These are phyloP conservation scores for Volutella citrinella DNA, from an alignment of 2,329 filamentous ascomycete genomes.

Conservation along the genomic window DNA sequence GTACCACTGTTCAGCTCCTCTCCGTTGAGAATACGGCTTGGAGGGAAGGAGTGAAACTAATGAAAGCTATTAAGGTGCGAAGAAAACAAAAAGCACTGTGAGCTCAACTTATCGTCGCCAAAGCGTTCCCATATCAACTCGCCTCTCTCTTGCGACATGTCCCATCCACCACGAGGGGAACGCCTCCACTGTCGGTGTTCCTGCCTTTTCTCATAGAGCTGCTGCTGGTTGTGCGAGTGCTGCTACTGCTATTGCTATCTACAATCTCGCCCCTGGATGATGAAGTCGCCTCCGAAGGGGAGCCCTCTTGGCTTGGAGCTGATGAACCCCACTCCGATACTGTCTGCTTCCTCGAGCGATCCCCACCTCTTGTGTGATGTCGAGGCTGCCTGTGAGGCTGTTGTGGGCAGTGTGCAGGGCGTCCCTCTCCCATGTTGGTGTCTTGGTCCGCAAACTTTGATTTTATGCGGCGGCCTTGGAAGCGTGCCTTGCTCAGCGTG, in stretches of 20 bases:
- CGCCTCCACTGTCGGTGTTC: slow-evolving; percentile 8
- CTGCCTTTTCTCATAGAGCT: slow-evolving; percentile 10
- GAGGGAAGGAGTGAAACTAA: no score
- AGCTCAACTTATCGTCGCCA: background rate
- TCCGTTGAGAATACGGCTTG: no score
- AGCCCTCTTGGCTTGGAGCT: slow-evolving; percentile 8
- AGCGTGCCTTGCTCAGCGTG: slow-evolving; percentile 24
- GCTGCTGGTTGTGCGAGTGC: no score
- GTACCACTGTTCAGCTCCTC: no score
- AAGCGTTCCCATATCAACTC: slow-evolving; percentile 1
- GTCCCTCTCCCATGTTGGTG: slow-evolving; percentile 8
- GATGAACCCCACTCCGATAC: slow-evolving; percentile 9
- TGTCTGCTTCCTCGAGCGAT: slow-evolving; percentile 12
- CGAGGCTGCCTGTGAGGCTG: no score
- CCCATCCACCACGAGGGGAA: slow-evolving; percentile 18
- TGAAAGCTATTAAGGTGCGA: no score
- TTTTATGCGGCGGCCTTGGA: slow-evolving; percentile 21
- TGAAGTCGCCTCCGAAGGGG: slow-evolving; percentile 1
- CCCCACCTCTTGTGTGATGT: slow-evolving; percentile 5
- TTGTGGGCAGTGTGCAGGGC: no score
- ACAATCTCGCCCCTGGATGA: no score
- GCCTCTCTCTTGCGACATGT: slow-evolving; percentile 11
- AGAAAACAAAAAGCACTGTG: no score
- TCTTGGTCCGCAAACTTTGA: slow-evolving; percentile 20
- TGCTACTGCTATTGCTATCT: no score